Evolutionary conservation across 2,329 filamentous ascomycete genomes (phyloP).

Genomic region (Pseudogymnoascus sp.): DNA sequence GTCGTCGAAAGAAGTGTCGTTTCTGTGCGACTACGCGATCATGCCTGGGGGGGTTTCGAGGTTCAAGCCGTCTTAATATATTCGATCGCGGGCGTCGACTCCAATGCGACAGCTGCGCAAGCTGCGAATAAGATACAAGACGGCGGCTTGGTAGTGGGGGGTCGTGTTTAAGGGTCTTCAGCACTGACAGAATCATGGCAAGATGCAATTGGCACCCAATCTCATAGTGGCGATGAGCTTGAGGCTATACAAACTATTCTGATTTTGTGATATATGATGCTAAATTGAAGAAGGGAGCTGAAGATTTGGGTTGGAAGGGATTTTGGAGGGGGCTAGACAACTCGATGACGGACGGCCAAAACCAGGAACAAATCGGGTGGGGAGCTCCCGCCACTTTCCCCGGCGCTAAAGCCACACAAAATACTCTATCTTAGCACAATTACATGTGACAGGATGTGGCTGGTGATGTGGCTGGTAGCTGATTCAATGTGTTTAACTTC

Average conservation of each 20-base stretch:
- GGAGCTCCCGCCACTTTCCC: background rate
- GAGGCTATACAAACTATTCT: background rate
- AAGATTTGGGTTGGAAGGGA: background rate
- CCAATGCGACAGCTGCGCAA: background rate
- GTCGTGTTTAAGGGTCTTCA: background rate
- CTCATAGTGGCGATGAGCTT: background rate
- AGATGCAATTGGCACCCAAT: conserved; percentile 3
- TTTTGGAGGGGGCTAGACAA: background rate
- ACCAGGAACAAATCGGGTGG: background rate
- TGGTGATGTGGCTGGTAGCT: background rate
- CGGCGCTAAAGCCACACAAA: background rate
- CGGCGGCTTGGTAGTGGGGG: background rate
- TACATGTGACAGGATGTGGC: background rate
- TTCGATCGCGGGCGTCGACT: background rate
- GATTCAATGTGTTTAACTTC: background rate
- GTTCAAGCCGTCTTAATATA: background rate
- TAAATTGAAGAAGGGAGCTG: background rate
- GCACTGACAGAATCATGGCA: background rate
- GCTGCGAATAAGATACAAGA: background rate
- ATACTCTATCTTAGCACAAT: background rate
- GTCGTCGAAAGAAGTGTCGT: background rate
- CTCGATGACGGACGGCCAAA: background rate
- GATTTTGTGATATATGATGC: background rate
- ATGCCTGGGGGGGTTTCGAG: background rate
- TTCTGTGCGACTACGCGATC: background rate